These are phyloP conservation scores for Fusarium sp. DNA, from an alignment of 2,329 filamentous ascomycete genomes.

Conservation along the genomic window DNA sequence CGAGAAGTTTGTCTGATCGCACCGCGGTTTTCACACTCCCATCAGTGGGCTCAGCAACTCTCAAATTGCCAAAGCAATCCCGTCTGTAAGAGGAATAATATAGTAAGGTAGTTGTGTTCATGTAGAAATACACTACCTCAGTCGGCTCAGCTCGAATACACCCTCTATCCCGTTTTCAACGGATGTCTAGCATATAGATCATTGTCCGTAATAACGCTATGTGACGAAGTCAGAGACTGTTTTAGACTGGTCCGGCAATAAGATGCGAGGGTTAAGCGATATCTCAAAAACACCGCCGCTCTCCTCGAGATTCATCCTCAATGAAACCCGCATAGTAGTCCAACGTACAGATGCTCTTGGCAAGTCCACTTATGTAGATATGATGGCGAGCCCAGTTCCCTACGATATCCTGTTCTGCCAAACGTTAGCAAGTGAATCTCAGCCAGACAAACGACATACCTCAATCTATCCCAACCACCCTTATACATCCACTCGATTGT, in stretches of 20 bases:
- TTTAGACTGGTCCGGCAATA: not conserved
- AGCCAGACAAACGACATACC: constrained; percentile 5
- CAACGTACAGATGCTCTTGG: not conserved
- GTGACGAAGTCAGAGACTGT: not conserved
- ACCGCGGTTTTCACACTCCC: not conserved
- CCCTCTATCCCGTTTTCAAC: not conserved
- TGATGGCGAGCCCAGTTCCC: not conserved
- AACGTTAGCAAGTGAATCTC: not conserved
- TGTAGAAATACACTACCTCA: not conserved
- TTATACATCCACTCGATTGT: not conserved
- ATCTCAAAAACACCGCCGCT: not conserved
- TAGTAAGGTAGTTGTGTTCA: not conserved
- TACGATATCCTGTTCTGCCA: not conserved
- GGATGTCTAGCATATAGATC: not conserved
- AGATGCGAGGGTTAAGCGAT: not conserved
- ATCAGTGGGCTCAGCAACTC: not conserved
- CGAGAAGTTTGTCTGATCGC: not conserved
- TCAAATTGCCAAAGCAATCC: no score
- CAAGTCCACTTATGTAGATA: not conserved
- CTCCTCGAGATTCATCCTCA: not conserved
- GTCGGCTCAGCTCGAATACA: not conserved
- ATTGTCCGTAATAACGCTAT: not conserved
- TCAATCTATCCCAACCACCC: not conserved
- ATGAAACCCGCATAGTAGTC: no score
- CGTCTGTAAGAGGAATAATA: not conserved